Evolutionary conservation across 2,329 filamentous ascomycete species (phyloP).

Genomic region (Aspergillus viridinutans): DNA sequence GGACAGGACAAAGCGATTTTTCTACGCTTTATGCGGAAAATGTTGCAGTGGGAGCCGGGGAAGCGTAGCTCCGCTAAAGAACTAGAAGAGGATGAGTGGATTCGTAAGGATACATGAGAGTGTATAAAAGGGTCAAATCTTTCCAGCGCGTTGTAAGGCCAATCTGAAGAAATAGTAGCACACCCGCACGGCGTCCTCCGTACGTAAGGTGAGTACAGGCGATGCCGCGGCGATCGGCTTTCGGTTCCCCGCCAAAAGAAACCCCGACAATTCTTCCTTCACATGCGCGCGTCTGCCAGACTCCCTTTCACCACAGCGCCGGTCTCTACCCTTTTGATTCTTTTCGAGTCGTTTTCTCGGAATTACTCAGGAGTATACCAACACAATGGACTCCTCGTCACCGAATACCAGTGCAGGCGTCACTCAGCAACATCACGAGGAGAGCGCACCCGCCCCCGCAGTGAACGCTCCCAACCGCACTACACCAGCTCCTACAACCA

Average conservation of each 20-base stretch:
- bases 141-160: too few species aligned
- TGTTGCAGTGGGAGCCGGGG: slow-evolving; percentile 34
- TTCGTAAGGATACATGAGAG: too few species aligned
- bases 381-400: background rate
- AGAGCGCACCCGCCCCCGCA: background rate
- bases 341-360: background rate
- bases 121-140: too few species aligned
- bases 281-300: slow-evolving; percentile 15
- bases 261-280: slow-evolving; percentile 10
- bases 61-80: slow-evolving; percentile 29
- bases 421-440: background rate
- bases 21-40: slow-evolving; percentile 32
- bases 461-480: background rate
- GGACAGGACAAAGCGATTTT: slow-evolving; percentile 29
- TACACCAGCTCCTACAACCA: background rate
- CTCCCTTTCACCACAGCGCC: background rate
- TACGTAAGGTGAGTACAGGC: too few species aligned
- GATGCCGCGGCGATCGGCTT: slow-evolving; percentile 22
- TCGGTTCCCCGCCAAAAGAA: slow-evolving; percentile 23
- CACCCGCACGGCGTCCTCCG: too few species aligned
- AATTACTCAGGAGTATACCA: background rate
- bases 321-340: background rate
- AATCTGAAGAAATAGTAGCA: too few species aligned
- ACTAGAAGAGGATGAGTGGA: slow-evolving; percentile 27
- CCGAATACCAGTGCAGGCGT: background rate